Base-by-base conservation (phyloP, 106 monocot species). In the Platanthera guangdongensis region DNA sequence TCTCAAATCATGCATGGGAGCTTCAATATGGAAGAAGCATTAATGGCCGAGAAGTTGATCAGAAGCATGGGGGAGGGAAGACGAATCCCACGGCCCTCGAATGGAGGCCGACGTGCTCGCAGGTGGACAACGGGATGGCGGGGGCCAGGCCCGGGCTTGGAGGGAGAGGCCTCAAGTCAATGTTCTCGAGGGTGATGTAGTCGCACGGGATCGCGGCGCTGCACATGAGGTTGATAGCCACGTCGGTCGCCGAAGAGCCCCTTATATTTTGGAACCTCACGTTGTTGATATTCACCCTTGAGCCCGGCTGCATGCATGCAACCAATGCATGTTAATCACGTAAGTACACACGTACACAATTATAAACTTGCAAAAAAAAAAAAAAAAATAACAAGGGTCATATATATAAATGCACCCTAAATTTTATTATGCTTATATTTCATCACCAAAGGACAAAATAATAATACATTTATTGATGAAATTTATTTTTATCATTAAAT, bases 241-340 rank as follows among this genome's bases (percentile, higher is more conserved):
- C 72, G 9, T 72, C 72, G 4, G 21, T 50, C 16, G 51, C 50
- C 14, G 72, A 72, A n/a, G 50, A 51, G 0, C 72, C 72, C 46
- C 72, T 50, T 32, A 72, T 72, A 51, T 72, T 72, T 46, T 72
- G 16, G 51, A 50, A 72, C 51, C 72, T 50, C 50, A 72, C 72
- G 51, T 72, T 72, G 72, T n/a, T 50, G 50, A 72, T 72, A 50
- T 72, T 72, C 11, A 72, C 72, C 15, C 72, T 72, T 9, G 72
- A 72, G 8, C 50, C 50, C 13, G 72, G 72, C 72, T 72, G 51
- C 72, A 72, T 51, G 67, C 39, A 39, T 39, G 39, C 39, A 39
- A 2, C 60, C 60, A 60, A 53, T 53, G 53, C 6, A 53, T 2
- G 53, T 53, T 14, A 14, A 10, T 53, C 1, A 25, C 25, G 25